Base-by-base conservation (phyloP, 148 eudicot species). In the Amaranthus hypochondriacus region DNA sequence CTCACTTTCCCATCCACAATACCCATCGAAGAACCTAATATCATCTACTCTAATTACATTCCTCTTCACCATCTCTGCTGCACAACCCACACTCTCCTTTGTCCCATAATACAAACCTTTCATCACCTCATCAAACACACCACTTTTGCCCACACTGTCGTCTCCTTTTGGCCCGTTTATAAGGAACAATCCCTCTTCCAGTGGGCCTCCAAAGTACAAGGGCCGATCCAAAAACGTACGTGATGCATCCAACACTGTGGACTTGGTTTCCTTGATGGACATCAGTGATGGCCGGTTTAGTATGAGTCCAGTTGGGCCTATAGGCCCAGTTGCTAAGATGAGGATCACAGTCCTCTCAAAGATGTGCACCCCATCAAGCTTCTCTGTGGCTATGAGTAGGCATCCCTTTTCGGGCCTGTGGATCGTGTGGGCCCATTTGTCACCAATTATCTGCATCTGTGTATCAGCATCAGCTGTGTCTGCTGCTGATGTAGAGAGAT, bases 331-430 rank as follows among this genome's bases (percentile, higher is more conserved):
- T 42, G 97, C 81, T 50, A 91, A 73, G 69, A 93, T 81, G n/a
- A 93, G 87, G 73, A 93, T 75, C 15, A 89, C 98, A 9, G 98
- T 89, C 71, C 88, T 81, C 74, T 91, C 98, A 72, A 91, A 93
- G n/a, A 93, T 93, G 85, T 91, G 97, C 71, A 91, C 95, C 13
- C 97, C 98, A 44, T 93, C 87, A 4, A 93, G 95, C 89, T 91
- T 91, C 73, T 88, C 90, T 0, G 92, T 87, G 47, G 98, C 98
- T 54, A 93, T 84, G 55, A 93, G 86, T 51, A 93, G 68, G 83
- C 97, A 93, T 51, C 98, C 98, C 72, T 81, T 89, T 75, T 93
- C 98, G 5, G 97, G 98, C 68, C 83, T 87, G 60, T 84, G 87
- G 72, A 93, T 88, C 4, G 83, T 67, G 73, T 93, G 98, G 11